Percentiles rank a stretch among this genome's conserved stretches.
Conservation (phyloP, 2,329 filamentous ascomycete species). For the Lasiodiplodia citricola region DNA sequence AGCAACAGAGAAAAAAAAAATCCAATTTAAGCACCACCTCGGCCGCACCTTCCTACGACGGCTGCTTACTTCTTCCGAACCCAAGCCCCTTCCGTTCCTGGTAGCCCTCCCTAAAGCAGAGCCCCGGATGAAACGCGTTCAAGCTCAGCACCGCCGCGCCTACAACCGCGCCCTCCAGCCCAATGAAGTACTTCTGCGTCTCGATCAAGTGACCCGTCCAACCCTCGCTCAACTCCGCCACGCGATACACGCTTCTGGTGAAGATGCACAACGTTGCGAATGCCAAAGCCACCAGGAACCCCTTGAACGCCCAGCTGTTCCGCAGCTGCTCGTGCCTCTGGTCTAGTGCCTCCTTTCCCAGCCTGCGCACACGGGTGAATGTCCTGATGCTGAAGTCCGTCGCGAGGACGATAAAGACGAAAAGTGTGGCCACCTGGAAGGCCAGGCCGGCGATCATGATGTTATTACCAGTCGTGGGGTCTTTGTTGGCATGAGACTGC, state of each 20-base stretch:
- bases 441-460: conserved; percentile 54
- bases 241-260: conserved; percentile 68
- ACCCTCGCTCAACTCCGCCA: conserved; percentile 68
- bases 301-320: conserved; percentile 53
- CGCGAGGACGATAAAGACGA: conserved; percentile 48
- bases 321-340: conserved; percentile 36
- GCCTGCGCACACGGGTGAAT: conserved; percentile 30
- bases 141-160: conserved; percentile 40
- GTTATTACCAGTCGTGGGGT: conserved; percentile 47
- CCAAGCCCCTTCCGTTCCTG: conserved; percentile 29
- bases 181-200: conserved; percentile 46
- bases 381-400: conserved; percentile 48
- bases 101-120: conserved; percentile 43
- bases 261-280: conserved; percentile 68
- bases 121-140: conserved; percentile 44
- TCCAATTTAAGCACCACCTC: background rate
- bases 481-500: conserved; percentile 37
- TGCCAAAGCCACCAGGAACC: conserved; percentile 61
- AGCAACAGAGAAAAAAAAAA: background rate
- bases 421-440: conserved; percentile 52
- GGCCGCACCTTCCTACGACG: background rate
- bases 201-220: conserved; percentile 65
- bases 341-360: conserved; percentile 36
- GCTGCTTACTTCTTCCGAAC: conserved; percentile 32
- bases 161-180: conserved; percentile 44